Evolutionary conservation across 1,284 basidiomycete genomes (phyloP).

Genomic region (Polyporus tsugae): DNA sequence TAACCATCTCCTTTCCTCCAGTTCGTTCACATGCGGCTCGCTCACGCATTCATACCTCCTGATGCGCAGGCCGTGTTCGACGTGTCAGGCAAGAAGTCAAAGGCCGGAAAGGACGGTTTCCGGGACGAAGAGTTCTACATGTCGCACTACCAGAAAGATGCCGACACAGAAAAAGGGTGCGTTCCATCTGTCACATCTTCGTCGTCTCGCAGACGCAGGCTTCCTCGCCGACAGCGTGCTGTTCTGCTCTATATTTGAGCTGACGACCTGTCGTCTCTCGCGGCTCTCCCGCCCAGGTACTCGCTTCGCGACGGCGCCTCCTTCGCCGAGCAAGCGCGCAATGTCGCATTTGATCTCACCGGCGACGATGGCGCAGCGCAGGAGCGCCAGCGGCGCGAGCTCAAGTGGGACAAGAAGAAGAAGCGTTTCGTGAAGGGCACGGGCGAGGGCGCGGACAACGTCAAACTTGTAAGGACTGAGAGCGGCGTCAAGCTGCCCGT

Average conservation of each 20-base stretch:
- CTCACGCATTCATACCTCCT: neutral
- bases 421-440: slow-evolving; percentile 93
- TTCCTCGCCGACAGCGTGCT: neutral
- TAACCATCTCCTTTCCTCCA: slow-evolving; percentile 43
- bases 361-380: slow-evolving; percentile 78
- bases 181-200: slow-evolving; percentile 31
- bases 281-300: slow-evolving; percentile 61
- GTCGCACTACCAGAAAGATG: slow-evolving; percentile 89
- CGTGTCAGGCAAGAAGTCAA: slow-evolving; percentile 56
- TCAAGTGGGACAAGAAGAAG: slow-evolving; percentile 95
- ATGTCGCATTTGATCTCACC: slow-evolving; percentile 85
- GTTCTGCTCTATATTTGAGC: neutral
- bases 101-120: slow-evolving; percentile 56
- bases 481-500: slow-evolving; percentile 94
- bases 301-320: slow-evolving; percentile 86
- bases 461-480: slow-evolving; percentile 95
- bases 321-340: slow-evolving; percentile 87
- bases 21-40: neutral
- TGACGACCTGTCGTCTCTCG: slow-evolving; percentile 13
- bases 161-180: slow-evolving; percentile 89
- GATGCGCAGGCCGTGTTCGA: slow-evolving; percentile 77
- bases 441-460: slow-evolving; percentile 89
- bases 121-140: slow-evolving; percentile 92
- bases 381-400: slow-evolving; percentile 71
- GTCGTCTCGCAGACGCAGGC: neutral